Conservation (phyloP, 331 rosid species). For the Prunus yedoensis region DNA sequence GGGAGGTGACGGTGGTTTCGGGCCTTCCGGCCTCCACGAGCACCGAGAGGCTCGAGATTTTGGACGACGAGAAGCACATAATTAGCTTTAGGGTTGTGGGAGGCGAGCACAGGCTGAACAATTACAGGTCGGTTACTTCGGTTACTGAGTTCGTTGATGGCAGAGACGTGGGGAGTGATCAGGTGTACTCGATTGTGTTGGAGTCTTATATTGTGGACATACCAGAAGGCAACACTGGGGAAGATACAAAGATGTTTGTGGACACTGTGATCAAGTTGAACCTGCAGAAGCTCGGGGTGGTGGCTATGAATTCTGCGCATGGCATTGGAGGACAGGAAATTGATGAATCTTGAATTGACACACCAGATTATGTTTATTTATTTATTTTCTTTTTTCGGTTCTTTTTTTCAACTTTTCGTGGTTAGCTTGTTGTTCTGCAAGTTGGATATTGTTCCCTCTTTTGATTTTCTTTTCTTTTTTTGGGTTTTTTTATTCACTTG, state of each 20-base stretch:
- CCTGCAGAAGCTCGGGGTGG: constrained; percentile 78
- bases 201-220: constrained; percentile 85
- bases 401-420: neutral
- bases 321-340: constrained; percentile 26
- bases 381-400: neutral
- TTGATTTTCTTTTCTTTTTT: neutral
- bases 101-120: constrained; percentile 77
- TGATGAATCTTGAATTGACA: neutral
- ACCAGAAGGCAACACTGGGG: constrained; percentile 82
- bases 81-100: constrained; percentile 80
- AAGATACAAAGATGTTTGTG: constrained; percentile 83
- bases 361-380: neutral
- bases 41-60: constrained; percentile 83
- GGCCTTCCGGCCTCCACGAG: constrained; percentile 91
- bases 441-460: constrained; percentile 5
- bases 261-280: constrained; percentile 89
- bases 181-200: constrained; percentile 62
- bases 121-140: constrained; percentile 81
- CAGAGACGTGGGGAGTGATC: constrained; percentile 10
- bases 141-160: constrained; percentile 54
- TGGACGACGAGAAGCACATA: constrained; percentile 78
- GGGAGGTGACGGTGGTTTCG: constrained; percentile 82
- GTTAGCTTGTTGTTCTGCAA: neutral
- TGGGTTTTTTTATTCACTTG: neutral
- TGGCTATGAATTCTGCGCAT: constrained; percentile 46